Evolutionary conservation across 2,329 filamentous ascomycete genomes (phyloP), one percentile per base, ranked within the genome.

Genomic region (Fusarium hostae): DNA sequence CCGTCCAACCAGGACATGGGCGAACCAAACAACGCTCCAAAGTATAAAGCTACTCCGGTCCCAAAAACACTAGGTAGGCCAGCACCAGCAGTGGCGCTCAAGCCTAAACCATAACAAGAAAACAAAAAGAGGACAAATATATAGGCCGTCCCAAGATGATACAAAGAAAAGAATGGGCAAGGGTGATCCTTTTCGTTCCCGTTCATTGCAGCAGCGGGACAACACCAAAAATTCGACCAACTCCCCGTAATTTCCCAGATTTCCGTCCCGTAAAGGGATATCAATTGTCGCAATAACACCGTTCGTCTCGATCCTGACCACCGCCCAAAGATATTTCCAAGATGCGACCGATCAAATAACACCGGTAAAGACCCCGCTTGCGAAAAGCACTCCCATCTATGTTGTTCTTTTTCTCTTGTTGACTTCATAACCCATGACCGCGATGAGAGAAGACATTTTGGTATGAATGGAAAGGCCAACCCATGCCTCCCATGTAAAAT

Each of bases 361-460:
- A 79, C 78, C 76, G 67, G 64, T 68, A 72, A 71, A 72, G 61
- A 72, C 71, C 72, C 77, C 79, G 71, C 74, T 78, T 77, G 69
- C 75, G 75, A 75, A 77, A 78, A 76, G 74, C 76, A 78, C 75
- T 73, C 76, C 76, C 75, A 73, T 77, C 87, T 86, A 86, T 85
- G 74, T 85, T 84, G 81, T 82, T 83, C 77, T 78, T 78, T 79
- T 79, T 78, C 67, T 77, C 74, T 79, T 81, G 79, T 81, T 81
- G 79, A 82, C 84, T 84, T 86, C 81, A 76, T 86, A 72, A 84
- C 84, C 81, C 86, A 75, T 76, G 52, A 72, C 75, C 76, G 69
- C 68, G 65, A 77, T 73, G 75, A 76, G 72, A 74, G 73, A 78
- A 78, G 77, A 76, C 76, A 77, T 77, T 79, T 79, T 78, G 74